phyloP scores from a whole-genome alignment of 1,284 basidiomycete genomes.

The Cryptococcus sp. region DNA sequence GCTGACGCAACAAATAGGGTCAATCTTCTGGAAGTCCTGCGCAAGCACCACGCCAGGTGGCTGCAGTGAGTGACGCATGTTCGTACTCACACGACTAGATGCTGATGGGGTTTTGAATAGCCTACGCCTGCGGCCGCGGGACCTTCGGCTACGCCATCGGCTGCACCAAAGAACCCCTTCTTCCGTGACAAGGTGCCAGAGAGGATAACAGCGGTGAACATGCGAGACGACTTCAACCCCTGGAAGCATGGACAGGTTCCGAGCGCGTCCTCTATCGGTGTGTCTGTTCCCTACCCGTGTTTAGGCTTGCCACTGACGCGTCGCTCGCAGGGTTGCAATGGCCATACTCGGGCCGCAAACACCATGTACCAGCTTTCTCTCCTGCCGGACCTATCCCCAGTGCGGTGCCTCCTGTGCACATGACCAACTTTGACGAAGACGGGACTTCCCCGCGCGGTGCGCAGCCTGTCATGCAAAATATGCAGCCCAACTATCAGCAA shows the following conservation, averaged over 20 bases:
- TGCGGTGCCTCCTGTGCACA: slow-evolving; percentile 19
- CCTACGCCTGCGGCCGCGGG: slow-evolving; percentile 41
- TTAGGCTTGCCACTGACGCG: slow-evolving; percentile 2
- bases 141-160: slow-evolving; percentile 53
- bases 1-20: slow-evolving; percentile 13
- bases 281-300: slow-evolving; percentile 48
- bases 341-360: slow-evolving; percentile 87
- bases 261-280: slow-evolving; percentile 71
- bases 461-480: slow-evolving; percentile 30
- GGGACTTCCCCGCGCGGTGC: slow-evolving; percentile 22
- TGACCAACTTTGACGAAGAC: slow-evolving; percentile 29
- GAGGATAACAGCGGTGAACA: slow-evolving; percentile 74
- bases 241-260: slow-evolving; percentile 78
- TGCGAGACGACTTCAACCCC: slow-evolving; percentile 93
- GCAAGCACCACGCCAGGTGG: slow-evolving; percentile 14
- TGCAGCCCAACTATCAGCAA: slow-evolving; percentile 37
- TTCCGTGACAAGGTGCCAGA: slow-evolving; percentile 71
- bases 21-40: slow-evolving; percentile 34
- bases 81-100: not conserved
- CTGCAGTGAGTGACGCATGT: slow-evolving; percentile 1
- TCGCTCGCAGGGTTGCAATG: slow-evolving; percentile 67
- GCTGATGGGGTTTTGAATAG: not conserved
- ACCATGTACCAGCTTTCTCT: slow-evolving; percentile 66
- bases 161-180: slow-evolving; percentile 67
- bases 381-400: slow-evolving; percentile 38